Evolutionary conservation across 2,329 filamentous ascomycete species (phyloP).

Genomic region (Pseudocercospora musae): DNA sequence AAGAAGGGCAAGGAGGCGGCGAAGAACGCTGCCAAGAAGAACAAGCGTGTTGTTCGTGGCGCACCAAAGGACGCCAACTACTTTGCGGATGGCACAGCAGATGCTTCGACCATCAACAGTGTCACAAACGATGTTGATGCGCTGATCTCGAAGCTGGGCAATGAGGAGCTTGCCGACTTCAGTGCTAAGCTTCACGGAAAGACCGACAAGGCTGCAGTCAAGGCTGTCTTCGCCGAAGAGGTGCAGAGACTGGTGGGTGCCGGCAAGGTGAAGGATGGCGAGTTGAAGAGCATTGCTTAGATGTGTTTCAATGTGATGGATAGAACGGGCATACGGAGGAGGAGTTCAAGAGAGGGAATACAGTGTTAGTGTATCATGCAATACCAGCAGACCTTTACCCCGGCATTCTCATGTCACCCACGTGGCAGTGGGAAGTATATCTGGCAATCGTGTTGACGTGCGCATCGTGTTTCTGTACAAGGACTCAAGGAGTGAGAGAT

Average conservation of each 20-base stretch:
- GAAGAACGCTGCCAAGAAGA: constrained; percentile 99
- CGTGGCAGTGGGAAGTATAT: constrained; percentile 1
- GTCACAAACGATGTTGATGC: constrained; percentile 83
- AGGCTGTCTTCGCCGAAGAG: constrained; percentile 75
- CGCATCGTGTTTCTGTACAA: too few species aligned
- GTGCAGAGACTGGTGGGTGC: constrained; percentile 72
- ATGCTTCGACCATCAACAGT: constrained; percentile 75
- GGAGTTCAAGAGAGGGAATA: not conserved
- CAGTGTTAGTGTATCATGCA: not conserved
- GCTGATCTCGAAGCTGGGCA: constrained; percentile 81
- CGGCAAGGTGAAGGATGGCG: constrained; percentile 82
- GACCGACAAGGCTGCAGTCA: constrained; percentile 80
- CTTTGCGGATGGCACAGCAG: constrained; percentile 68
- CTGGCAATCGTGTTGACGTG: not conserved
- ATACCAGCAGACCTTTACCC: not conserved
- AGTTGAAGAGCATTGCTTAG: constrained; percentile 59
- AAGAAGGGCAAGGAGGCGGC: constrained; percentile 99
- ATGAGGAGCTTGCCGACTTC: constrained; percentile 82
- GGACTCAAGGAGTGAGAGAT: too few species aligned
- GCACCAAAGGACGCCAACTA: constrained; percentile 98
- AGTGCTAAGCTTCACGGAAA: constrained; percentile 74
- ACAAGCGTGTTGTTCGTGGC: constrained; percentile 93
- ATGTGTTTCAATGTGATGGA: not conserved
- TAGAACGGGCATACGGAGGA: not conserved
- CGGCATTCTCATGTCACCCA: not conserved